Evolutionary conservation across 768 basidiomycete genomes (phyloP).

Genomic region (Phlebiopsis gigantea): DNA sequence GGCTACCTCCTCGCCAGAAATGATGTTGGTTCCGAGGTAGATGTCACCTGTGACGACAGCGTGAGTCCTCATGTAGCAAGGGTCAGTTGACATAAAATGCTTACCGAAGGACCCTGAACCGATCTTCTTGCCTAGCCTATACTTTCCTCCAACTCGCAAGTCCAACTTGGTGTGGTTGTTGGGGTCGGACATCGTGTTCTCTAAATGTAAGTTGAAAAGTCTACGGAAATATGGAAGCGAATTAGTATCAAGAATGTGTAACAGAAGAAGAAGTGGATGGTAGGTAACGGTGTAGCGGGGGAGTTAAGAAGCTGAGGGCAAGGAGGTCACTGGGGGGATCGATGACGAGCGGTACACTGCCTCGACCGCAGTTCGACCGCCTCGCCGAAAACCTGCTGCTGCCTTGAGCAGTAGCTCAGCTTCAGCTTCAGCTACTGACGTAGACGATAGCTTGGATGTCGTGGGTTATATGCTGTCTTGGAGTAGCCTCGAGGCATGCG

Average conservation of each 20-base stretch:
- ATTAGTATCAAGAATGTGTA: not conserved
- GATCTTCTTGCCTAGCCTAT: conserved; percentile 98
- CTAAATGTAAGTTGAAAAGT: conserved; percentile 1
- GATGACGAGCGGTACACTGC: conserved; percentile 4
- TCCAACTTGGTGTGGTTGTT: conserved; percentile 63
- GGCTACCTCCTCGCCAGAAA: conserved; percentile 98
- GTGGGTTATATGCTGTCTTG: not conserved
- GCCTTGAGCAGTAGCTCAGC: not conserved
- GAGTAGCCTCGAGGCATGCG: conserved; percentile 6
- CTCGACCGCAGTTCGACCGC: not conserved
- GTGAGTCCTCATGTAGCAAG: not conserved
- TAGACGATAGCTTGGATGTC: not conserved
- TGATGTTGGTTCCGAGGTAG: conserved; percentile 99
- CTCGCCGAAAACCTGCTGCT: not conserved
- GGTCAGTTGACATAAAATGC: conserved; percentile 23
- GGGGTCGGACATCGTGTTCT: conserved; percentile 62
- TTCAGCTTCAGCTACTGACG: not conserved
- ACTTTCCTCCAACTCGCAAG: conserved; percentile 89
- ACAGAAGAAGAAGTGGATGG: not conserved
- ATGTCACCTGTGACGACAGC: conserved; percentile 70
- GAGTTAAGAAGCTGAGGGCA: not conserved
- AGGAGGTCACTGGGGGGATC: not conserved
- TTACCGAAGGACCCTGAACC: conserved; percentile 96
- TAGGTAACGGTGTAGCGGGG: not conserved
- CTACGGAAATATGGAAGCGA: not conserved